Conservation (phyloP, 1,284 basidiomycete species). For the Microbotryum silenes-acaulis region DNA sequence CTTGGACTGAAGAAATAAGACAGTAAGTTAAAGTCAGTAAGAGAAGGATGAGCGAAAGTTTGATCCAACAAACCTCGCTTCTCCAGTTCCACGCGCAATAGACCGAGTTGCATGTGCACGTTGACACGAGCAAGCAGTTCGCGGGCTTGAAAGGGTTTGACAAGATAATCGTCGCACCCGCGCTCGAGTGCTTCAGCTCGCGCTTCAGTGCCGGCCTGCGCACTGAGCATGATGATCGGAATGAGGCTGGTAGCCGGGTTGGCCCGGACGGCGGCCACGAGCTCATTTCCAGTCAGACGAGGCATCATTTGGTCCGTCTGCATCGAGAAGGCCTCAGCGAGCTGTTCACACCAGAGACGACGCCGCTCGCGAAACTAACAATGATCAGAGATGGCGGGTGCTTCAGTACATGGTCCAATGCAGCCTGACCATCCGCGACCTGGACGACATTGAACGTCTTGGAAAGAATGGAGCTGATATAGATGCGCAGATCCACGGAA, state of each 20-base stretch:
- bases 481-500: slow-evolving; percentile 26
- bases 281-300: slow-evolving; percentile 29
- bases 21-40: neutral
- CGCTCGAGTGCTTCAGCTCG: slow-evolving; percentile 34
- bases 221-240: slow-evolving; percentile 36
- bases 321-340: neutral
- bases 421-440: slow-evolving; percentile 30
- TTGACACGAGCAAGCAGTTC: slow-evolving; percentile 35
- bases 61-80: slow-evolving; percentile 7
- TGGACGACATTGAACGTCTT: slow-evolving; percentile 32
- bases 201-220: slow-evolving; percentile 35
- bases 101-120: slow-evolving; percentile 35
- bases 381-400: slow-evolving; percentile 31
- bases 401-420: slow-evolving; percentile 27
- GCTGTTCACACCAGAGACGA: neutral
- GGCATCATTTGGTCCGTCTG: slow-evolving; percentile 24
- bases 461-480: slow-evolving; percentile 31
- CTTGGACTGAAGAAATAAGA: slow-evolving; percentile 18
- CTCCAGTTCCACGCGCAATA: slow-evolving; percentile 35
- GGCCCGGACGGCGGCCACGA: slow-evolving; percentile 28
- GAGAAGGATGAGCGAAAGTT: too few species aligned
- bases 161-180: slow-evolving; percentile 35
- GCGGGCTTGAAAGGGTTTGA: slow-evolving; percentile 36
- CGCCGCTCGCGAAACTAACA: neutral
- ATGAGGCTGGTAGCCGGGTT: slow-evolving; percentile 26